Percentiles rank a stretch among this genome's conserved stretches.
These are phyloP conservation scores for Pythium monospermum DNA, from an alignment of 352 stramenopile species.

Conservation along the genomic window DNA sequence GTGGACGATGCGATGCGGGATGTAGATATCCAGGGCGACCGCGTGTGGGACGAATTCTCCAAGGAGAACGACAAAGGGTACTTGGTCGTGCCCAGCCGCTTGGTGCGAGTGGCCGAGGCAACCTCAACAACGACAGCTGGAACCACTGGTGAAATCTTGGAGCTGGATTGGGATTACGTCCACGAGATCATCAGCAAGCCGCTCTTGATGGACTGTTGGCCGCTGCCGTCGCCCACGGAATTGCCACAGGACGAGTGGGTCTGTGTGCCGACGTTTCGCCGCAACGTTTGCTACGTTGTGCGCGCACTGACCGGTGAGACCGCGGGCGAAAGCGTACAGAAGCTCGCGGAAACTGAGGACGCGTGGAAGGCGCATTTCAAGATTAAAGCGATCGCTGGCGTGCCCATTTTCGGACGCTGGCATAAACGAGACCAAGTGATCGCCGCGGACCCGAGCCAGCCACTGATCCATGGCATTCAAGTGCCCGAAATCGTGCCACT, in stretches of 20 bases:
- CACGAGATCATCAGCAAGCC: conserved; percentile 53
- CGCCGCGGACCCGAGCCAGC: conserved; percentile 48
- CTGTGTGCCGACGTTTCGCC: conserved; percentile 58
- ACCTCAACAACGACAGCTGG: too few species aligned
- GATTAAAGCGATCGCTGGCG: conserved; percentile 59
- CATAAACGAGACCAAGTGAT: conserved; percentile 58
- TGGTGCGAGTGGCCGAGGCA: conserved; percentile 12
- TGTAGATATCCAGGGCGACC: conserved; percentile 47
- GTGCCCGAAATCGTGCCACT: conserved; percentile 72
- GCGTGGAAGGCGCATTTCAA: conserved; percentile 52
- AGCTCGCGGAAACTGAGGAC: conserved; percentile 35
- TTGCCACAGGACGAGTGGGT: conserved; percentile 52
- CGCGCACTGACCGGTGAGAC: conserved; percentile 35
- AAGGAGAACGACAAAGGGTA: conserved; percentile 88
- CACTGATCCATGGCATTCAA: conserved; percentile 65
- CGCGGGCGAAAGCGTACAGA: conserved; percentile 7
- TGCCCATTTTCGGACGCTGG: conserved; percentile 78
- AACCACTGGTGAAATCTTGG: conserved; percentile 1
- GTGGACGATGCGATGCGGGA: conserved; percentile 68
- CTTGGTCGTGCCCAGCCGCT: conserved; percentile 48
- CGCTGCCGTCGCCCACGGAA: conserved; percentile 27
- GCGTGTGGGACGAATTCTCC: conserved; percentile 78
- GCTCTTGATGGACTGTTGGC: conserved; percentile 68
- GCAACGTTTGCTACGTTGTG: conserved; percentile 71
- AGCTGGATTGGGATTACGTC: conserved; percentile 65